Base-by-base conservation (phyloP, 2,329 filamentous ascomycete species). In the Colletotrichum brevisporum region DNA sequence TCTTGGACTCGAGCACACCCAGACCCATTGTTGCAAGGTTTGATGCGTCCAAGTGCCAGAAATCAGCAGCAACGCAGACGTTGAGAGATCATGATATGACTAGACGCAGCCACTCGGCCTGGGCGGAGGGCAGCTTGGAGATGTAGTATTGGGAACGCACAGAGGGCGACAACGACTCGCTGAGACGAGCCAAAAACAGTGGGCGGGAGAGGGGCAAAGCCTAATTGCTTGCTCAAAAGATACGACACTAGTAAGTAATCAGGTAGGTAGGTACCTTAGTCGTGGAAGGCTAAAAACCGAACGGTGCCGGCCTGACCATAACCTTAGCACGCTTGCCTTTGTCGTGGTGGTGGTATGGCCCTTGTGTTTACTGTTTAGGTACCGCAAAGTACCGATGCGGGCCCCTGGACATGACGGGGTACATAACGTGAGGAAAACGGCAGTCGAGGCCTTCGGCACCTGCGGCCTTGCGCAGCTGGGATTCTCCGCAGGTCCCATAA, bases 1-100 rank as follows among this genome's bases (percentile, higher is more conserved):
- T 84, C 75, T 78, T 84, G 76, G 92, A 88, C 75, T 95, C 90
- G 67, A 96, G 85, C 68, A 97, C 89, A 59, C 93, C 92, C 71
- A 96, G 85, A 52, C 90, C 90, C 91, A 92, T 92, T 61, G 70
- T 80, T 75, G 61, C 57, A 48, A 43, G 47, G 58, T 27, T 45
- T 15, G 56, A 18, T 26, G 6, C 41, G 41, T 41, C 43, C 45
- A 53, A 43, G 36, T 31, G 45, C 36, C 53, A 50, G n/a, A 47
- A 8, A 21, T 27, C 18, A 48, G 54, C 50, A 52, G 60, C 43
- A 10, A 18, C 21, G 48, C 24, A 45, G 50, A 12, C 24, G 67
- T 60, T 8, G 48, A 12, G 13, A 36, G 4, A 43, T 67, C 55
- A 67, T 36, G 56, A 53, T 50, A 66, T 67, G 51, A 52, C 51